Evolutionary conservation across 202 grass and related monocot species (phyloP), one percentile per base, ranked within the genome.

Genomic region (Carex sylvatica): DNA sequence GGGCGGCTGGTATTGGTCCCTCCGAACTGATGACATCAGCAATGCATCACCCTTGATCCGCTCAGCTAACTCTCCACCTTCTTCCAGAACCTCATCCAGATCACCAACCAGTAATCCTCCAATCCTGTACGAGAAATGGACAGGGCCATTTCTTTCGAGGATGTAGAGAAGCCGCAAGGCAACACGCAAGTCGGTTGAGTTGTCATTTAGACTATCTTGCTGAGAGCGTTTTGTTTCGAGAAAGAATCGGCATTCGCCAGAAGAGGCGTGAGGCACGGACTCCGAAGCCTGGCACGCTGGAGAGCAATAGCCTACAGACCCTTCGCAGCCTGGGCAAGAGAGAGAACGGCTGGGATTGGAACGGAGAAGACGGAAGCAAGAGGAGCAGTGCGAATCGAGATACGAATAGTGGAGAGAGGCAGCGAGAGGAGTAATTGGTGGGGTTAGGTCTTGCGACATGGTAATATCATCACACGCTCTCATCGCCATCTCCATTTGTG

Each of bases 161-260:
- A 62, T 86, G 56, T 87, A 80, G 47, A 94, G 84, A 80, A 98
- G 84, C 14, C 92, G 89, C 12, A 98, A 83, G 0, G 95, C 84
- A 78, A 83, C 87, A 61, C 95, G 87, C 13, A 87, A n/a, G 63
- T 93, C 87, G 0, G 88, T 81, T 1, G 87, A 87, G 74, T 85
- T 88, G 65, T 86, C 75, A 30, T 33, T 78, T 47, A 67, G 6
- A 60, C 9, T 42, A 60, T 53, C 62, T 0, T 33, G 4, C 61
- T 64, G 53, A 82, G 61, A 52, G 62, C 3, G 22, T 64, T 52
- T 86, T 65, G 70, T 56, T 33, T 82, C 20, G 8, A 58, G 53
- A 71, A 94, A 83, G 47, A 94, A 87, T 64, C 16, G 74, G 77
- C 95, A 98, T 84, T 98, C 95, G 62, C 90, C 90, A 60, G 88